Evolutionary conservation across 495 filamentous ascomycete genomes (phyloP), one percentile per base, ranked within the genome.

Genomic region (Tuber brumale): DNA sequence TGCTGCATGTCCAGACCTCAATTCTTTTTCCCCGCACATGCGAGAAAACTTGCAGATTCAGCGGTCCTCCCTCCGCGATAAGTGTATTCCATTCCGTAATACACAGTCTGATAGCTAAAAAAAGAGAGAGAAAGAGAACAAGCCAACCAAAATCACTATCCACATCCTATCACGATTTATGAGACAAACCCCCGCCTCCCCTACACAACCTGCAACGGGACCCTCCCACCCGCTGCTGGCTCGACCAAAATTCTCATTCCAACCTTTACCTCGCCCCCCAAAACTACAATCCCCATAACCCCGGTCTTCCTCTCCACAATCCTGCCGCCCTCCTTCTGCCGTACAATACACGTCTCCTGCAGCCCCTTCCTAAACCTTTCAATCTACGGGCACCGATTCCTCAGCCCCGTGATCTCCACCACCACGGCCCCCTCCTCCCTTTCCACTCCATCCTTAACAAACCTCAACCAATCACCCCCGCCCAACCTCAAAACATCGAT

Each of bases 241-340:
- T 75, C 45, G 21, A 70, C 69, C 70, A 73, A 73, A 48, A 79
- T 48, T 61, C 69, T 76, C 70, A 73, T 69, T 21, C 57, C 77
- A 57, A 69, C 48, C 7, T 31, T 44, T 51, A 72, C 61, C 79
- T 73, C 66, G 31, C 72, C 42, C 12, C 66, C 72, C 71, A 74
- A n/a, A 46, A 74, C 31, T 41, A 72, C 41, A 14, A 80, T 16
- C 18, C 69, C 66, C 39, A 81, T 72, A 76, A 88, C 81, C 76
- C 82, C 86, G 31, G 86, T 87, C 76, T 87, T 86, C 19, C 83
- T 78, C 87, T 86, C 88, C 16, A 83, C 84, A 76, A 79, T 83
- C 76, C 83, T 83, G 82, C 86, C 88, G 7, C 83, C 23, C n/a
- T 74, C 70, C 19, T 8, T 69, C 44, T 51, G 41, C n/a, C 39